Conservation (phyloP, 2,329 filamentous ascomycete species). For the Cordyceps sp. region DNA sequence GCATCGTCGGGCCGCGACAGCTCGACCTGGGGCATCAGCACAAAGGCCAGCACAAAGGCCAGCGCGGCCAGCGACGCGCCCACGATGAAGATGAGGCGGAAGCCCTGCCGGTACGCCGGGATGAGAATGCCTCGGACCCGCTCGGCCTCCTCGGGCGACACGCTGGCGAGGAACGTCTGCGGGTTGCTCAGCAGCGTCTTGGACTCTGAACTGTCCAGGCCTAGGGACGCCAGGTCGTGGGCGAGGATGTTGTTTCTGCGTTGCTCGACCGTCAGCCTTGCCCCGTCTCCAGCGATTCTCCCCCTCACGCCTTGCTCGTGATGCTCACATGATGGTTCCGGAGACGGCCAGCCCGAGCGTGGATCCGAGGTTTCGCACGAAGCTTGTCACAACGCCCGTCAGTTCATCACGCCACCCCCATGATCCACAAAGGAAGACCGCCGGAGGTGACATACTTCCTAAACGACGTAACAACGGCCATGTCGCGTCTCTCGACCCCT, state of each 20-base stretch:
- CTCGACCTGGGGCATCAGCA: conserved; percentile 22
- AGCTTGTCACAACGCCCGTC: conserved; percentile 9
- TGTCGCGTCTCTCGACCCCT: conserved; percentile 30
- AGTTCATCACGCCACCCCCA: not conserved
- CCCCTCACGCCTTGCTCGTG: not conserved
- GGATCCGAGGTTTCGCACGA: conserved; percentile 21
- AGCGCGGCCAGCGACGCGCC: conserved; percentile 17
- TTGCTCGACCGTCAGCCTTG: not conserved
- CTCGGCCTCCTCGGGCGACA: conserved; percentile 12
- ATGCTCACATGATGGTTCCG: conserved; percentile 18
- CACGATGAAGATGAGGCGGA: conserved; percentile 20
- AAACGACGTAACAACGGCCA: conserved; percentile 26
- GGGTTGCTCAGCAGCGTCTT: conserved; percentile 17
- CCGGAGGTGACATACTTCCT: conserved; percentile 16
- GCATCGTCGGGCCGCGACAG: conserved; percentile 19
- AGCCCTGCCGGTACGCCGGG: conserved; percentile 18
- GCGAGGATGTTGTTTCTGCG: conserved; percentile 20
- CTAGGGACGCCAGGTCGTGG: conserved; percentile 10
- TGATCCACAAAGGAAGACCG: not conserved
- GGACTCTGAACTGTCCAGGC: conserved; percentile 6
- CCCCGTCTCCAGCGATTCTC: not conserved
- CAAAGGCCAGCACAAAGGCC: conserved; percentile 19
- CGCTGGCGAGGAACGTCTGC: conserved; percentile 12
- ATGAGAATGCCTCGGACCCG: conserved; percentile 14
- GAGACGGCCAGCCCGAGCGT: conserved; percentile 22